Percentiles rank a stretch among this genome's conserved stretches.
Conservation (phyloP, 176 grass and related monocot genomes). For the Triticum turgidum region DNA sequence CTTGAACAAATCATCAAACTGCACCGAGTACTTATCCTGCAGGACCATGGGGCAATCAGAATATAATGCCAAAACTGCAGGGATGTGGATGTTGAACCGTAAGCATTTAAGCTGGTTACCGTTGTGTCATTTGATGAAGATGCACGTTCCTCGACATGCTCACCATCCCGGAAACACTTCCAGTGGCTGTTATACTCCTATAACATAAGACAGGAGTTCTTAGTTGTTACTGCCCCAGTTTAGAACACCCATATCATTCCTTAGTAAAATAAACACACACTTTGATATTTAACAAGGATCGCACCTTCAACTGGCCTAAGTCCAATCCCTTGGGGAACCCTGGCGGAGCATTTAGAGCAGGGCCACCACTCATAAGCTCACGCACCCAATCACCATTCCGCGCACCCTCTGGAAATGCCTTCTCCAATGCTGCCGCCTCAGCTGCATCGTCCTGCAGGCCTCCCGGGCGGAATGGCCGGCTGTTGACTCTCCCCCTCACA, state of each 20-base stretch:
- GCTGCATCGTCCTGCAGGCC: constrained; percentile 46
- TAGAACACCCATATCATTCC: background rate
- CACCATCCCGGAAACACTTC: constrained; percentile 39
- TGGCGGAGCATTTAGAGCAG: constrained; percentile 53
- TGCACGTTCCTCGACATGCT: constrained; percentile 26
- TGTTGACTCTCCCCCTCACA: constrained; percentile 85
- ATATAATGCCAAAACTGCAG: constrained; percentile 24
- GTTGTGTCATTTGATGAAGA: constrained; percentile 35
- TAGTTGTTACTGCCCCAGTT: background rate
- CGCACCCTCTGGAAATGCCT: constrained; percentile 51
- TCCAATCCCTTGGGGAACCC: constrained; percentile 77
- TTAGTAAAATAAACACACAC: constrained; percentile 8
- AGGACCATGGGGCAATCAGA: constrained; percentile 20
- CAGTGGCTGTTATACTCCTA: constrained; percentile 68
- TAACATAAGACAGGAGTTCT: constrained; percentile 19
- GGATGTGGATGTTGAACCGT: constrained; percentile 12
- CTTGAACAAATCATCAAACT: constrained; percentile 95
- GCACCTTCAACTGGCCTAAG: constrained; percentile 80
- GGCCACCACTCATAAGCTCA: constrained; percentile 56
- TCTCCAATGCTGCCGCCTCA: constrained; percentile 8
- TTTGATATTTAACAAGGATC: background rate
- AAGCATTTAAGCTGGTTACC: constrained; percentile 29
- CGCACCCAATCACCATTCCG: constrained; percentile 64
- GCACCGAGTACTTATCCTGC: constrained; percentile 76
- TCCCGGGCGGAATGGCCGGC: constrained; percentile 73